phyloP scores from a whole-genome alignment of 2,329 filamentous ascomycete species.

The Beauveria asiatica region DNA sequence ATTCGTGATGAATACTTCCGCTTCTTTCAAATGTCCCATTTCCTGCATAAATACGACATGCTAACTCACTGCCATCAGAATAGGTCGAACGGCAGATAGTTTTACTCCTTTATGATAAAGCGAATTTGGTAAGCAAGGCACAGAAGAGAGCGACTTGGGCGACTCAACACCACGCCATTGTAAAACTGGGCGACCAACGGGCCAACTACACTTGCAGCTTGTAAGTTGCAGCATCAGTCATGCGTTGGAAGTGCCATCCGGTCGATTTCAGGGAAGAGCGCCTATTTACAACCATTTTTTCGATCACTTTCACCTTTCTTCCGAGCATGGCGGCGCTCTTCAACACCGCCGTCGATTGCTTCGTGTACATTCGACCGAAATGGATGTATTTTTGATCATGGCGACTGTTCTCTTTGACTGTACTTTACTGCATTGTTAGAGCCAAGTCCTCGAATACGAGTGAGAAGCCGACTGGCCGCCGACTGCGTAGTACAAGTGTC shows the following conservation, averaged over 20 bases:
- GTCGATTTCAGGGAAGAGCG: neutral
- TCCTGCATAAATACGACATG: neutral
- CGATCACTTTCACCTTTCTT: neutral
- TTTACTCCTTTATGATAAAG: too few relatives aligned
- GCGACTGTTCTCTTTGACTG: neutral
- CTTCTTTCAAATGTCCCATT: neutral
- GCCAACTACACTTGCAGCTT: conserved; percentile 1
- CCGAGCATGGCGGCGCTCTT: conserved; percentile 28
- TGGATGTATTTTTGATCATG: neutral
- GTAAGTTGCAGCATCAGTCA: neutral
- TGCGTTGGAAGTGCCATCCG: neutral
- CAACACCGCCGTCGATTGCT: conserved; percentile 29
- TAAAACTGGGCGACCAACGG: neutral
- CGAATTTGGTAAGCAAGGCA: too few relatives aligned
- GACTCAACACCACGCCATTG: neutral
- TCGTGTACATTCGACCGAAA: conserved; percentile 26
- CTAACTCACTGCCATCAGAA: neutral
- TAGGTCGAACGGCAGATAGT: too few relatives aligned
- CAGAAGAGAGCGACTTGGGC: neutral
- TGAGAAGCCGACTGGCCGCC: neutral
- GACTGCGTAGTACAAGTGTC: neutral
- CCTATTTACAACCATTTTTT: neutral
- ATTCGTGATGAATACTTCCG: neutral
- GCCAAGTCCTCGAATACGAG: neutral
- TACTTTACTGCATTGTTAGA: neutral